phyloP scores from a whole-genome alignment of 2,329 filamentous ascomycete species.

The Pestalotiopsis sp. region DNA sequence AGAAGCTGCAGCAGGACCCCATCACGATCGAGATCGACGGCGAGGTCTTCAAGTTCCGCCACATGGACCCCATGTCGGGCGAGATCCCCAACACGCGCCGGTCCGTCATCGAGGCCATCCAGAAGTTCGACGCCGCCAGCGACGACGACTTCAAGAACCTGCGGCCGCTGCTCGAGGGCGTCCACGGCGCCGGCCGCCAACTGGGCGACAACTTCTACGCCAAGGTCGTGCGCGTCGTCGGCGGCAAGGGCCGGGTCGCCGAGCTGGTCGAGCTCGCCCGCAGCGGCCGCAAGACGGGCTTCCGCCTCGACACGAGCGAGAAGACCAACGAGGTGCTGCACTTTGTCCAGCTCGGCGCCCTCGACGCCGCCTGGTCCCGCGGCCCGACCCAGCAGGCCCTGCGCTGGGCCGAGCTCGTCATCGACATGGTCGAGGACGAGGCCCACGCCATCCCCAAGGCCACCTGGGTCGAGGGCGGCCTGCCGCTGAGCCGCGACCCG shows the following conservation, averaged over 20 bases:
- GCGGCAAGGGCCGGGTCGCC: slow-evolving; percentile 42
- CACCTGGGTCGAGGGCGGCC: slow-evolving; percentile 17
- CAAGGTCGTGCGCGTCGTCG: slow-evolving; percentile 45
- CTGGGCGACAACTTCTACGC: slow-evolving; percentile 35
- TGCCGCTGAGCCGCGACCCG: slow-evolving; percentile 43
- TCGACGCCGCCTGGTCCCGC: slow-evolving; percentile 36
- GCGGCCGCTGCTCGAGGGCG: slow-evolving; percentile 52
- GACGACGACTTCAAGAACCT: slow-evolving; percentile 56
- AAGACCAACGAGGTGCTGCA: slow-evolving; percentile 41
- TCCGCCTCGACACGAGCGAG: slow-evolving; percentile 44
- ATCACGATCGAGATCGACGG: slow-evolving; percentile 62
- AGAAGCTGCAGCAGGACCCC: slow-evolving; percentile 55
- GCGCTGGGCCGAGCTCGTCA: slow-evolving; percentile 47
- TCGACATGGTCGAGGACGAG: slow-evolving; percentile 51
- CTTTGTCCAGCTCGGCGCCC: slow-evolving; percentile 44
- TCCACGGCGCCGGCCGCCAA: slow-evolving; percentile 43
- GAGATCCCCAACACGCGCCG: slow-evolving; percentile 46
- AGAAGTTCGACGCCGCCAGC: slow-evolving; percentile 48
- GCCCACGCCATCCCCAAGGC: slow-evolving; percentile 33
- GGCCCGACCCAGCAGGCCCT: slow-evolving; percentile 43
- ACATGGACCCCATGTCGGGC: slow-evolving; percentile 41
- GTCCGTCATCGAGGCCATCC: slow-evolving; percentile 40
- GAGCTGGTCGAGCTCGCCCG: slow-evolving; percentile 54
- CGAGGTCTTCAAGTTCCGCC: slow-evolving; percentile 53
- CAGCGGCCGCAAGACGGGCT: slow-evolving; percentile 46